Evolutionary conservation across 768 basidiomycete genomes (phyloP).

Genomic region (Mycena rosella): DNA sequence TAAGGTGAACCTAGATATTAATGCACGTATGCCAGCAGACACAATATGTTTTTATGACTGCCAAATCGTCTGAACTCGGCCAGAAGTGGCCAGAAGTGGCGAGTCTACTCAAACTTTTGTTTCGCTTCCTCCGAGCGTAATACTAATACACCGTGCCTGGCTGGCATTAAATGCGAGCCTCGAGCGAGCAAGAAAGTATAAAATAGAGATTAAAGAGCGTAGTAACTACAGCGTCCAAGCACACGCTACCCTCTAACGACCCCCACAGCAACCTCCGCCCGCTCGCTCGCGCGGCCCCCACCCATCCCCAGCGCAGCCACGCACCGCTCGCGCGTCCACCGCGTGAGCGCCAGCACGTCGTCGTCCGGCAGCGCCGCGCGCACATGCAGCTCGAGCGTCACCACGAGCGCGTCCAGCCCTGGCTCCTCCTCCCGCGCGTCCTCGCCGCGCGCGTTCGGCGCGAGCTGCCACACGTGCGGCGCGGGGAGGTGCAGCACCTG

Average conservation of each 20-base stretch:
- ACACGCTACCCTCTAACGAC: constrained; percentile 69
- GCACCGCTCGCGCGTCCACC: constrained; percentile 82
- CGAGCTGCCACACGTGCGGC: constrained; percentile 91
- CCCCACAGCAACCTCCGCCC: constrained; percentile 81
- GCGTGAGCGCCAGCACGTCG: constrained; percentile 78
- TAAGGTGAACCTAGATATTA: too few relatives aligned
- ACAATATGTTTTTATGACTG: too few relatives aligned
- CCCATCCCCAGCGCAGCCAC: constrained; percentile 61
- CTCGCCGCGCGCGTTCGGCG: constrained; percentile 29
- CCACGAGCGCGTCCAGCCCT: constrained; percentile 62
- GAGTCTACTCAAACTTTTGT: too few relatives aligned
- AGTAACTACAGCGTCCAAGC: neutral
- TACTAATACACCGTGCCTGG: too few relatives aligned
- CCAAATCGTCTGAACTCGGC: too few relatives aligned
- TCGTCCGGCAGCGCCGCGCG: constrained; percentile 72
- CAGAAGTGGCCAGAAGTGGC: too few relatives aligned
- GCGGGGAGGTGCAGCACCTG: constrained; percentile 86
- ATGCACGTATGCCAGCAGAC: too few relatives aligned
- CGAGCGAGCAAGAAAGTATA: neutral
- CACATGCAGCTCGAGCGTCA: constrained; percentile 87
- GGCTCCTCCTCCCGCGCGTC: constrained; percentile 7
- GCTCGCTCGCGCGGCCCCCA: constrained; percentile 49
- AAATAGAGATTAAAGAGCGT: neutral
- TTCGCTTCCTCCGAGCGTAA: too few relatives aligned
- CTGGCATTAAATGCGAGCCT: too few relatives aligned